These are phyloP conservation scores for Dalbergia cochinchinensis DNA, from an alignment of 306 rosid genomes.

Conservation along the genomic window DNA sequence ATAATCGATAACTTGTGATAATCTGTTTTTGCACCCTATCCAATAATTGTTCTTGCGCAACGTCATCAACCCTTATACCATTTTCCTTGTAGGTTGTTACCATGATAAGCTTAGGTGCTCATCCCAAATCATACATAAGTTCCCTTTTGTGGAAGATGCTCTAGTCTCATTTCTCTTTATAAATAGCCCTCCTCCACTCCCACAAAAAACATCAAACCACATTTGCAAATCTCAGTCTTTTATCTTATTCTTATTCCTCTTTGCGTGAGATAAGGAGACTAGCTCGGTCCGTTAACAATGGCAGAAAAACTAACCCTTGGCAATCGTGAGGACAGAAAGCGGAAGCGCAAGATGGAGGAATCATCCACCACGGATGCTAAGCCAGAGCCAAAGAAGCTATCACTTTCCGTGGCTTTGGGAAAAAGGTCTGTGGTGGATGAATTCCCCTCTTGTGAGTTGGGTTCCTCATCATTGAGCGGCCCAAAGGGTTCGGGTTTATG, in stretches of 20 bases:
- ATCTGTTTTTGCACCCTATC: background rate
- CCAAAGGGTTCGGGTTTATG: background rate
- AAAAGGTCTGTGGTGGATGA: background rate
- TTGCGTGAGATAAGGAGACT: background rate
- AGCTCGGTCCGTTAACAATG: background rate
- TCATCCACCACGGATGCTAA: background rate
- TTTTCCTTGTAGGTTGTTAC: background rate
- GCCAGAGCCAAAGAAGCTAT: background rate
- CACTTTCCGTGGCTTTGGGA: background rate
- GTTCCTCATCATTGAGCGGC: background rate
- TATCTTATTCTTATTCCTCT: background rate
- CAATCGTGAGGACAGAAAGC: background rate
- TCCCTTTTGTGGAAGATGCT: constrained; percentile 27
- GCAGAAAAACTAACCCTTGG: background rate
- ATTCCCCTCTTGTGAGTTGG: background rate
- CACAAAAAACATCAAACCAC: background rate
- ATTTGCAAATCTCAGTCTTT: background rate
- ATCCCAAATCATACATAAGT: background rate
- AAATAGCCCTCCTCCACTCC: background rate
- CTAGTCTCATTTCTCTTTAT: background rate
- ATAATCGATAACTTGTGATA: background rate
- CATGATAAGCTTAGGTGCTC: background rate
- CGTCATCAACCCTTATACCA: background rate
- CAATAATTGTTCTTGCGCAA: background rate
- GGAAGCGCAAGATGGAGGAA: constrained; percentile 13